These are phyloP conservation scores for Neurospora sp. DNA, from an alignment of 495 filamentous ascomycete species.

Conservation along the genomic window DNA sequence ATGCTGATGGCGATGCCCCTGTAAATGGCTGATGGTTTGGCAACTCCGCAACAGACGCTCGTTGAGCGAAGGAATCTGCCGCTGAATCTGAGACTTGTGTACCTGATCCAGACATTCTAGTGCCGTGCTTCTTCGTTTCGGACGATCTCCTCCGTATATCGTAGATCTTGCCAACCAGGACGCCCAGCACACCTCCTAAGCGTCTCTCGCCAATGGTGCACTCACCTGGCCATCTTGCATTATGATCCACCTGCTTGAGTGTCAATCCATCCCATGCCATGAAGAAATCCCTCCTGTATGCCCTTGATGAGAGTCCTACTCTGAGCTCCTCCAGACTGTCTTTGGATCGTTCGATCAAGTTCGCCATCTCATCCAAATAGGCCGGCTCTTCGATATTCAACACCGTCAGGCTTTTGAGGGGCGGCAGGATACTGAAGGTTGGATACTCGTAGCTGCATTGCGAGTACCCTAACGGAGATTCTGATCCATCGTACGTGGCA, in stretches of 20 bases:
- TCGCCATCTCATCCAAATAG: conserved; percentile 83
- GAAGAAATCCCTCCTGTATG: conserved; percentile 46
- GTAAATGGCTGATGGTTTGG: background rate
- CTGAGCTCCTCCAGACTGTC: conserved; percentile 62
- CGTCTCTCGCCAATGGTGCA: conserved; percentile 36
- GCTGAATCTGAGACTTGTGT: background rate
- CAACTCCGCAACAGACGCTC: background rate
- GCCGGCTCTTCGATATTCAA: conserved; percentile 82
- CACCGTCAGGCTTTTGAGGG: conserved; percentile 70
- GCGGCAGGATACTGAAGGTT: conserved; percentile 74
- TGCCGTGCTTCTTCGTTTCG: background rate
- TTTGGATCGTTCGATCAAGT: conserved; percentile 66
- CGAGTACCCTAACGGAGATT: conserved; percentile 25
- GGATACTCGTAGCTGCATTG: conserved; percentile 62
- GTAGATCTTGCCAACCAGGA: conserved; percentile 55
- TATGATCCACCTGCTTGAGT: conserved; percentile 49
- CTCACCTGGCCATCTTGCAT: conserved; percentile 39
- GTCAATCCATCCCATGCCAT: conserved; percentile 50
- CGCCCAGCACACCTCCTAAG: conserved; percentile 65
- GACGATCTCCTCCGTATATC: conserved; percentile 38
- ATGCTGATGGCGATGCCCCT: background rate
- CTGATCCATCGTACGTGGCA: conserved; percentile 14
- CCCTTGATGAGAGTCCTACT: conserved; percentile 63
- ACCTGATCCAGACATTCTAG: background rate
- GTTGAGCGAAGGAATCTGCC: background rate